Base-by-base conservation (phyloP, 2,329 filamentous ascomycete genomes). In the Nigrograna mackinnonii region DNA sequence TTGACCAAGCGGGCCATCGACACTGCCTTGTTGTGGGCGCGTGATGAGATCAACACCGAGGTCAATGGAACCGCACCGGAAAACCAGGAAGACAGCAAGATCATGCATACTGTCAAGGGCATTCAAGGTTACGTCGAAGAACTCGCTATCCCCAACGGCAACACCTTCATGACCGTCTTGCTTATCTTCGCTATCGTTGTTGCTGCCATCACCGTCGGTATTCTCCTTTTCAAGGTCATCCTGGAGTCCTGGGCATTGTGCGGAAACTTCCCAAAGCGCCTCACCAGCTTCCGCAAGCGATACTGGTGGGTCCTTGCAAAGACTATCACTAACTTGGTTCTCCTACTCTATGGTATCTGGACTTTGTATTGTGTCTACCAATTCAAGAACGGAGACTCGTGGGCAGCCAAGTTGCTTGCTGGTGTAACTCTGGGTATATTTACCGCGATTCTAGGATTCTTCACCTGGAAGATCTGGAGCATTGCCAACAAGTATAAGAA, bases 291-390 rank as follows among this genome's bases (percentile, higher is more conserved):
- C 80, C 87, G 94, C 53, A 88, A 95, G 73, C 89, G 95, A 68
- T 97, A 97, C 76, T 97, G 94, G 94, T 87, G 89, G 54, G 84
- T 91, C 41, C 86, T 99, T 66, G 89, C 86, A 34, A 89, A 92
- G 47, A 87, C 91, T 13, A 87, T 97, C 60, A 95, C 91, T 32
- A 88, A 89, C 53, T 78, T 99, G 68, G 91, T 99, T 56, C 79
- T 97, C 47, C 75, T 97, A 14, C 81, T 97, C 3, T 99, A 97
- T 70, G 90, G 94, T 48, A 82, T 96, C 47, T 97, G 94, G 94
- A 89, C 91, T 1, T 75, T 97, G 32, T 97, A 96, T 72, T 97
- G 92, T 67, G 82, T 99, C 49, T 97, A 92, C 69, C 94, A 99
- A 65, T 96, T 97, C 70, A 94, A 87, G 1, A 81, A 85, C 31